Evolutionary conservation across 139 green algal genomes (phyloP), one percentile per base, ranked within the genome.

Genomic region (Chlorella sp.): DNA sequence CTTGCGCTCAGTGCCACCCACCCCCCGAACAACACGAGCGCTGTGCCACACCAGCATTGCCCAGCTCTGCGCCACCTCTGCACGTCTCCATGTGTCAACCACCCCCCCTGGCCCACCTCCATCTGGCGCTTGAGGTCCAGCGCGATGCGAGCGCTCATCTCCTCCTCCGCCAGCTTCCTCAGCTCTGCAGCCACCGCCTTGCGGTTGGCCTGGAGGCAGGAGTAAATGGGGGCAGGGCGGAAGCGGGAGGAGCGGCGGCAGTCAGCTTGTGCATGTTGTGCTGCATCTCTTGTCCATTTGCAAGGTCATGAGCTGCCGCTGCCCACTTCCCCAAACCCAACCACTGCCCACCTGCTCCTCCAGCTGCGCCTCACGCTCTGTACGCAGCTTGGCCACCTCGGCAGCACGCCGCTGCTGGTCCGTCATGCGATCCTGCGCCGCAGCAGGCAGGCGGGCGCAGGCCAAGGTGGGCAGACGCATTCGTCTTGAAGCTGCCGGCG

Each of bases 281-380:
- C 44, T 51, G 44, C 44, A 51, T 51, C 44, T n/a, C n/a, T n/a
- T n/a, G n/a, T n/a, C n/a, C n/a, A n/a, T n/a, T n/a, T n/a, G n/a
- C n/a, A n/a, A n/a, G n/a, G n/a, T n/a, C n/a, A n/a, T n/a, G 7
- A 55, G 44, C 44, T 17, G 44, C 44, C 7, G 44, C 44, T 60
- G 51, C 51, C 51, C 51, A 60, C 51, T 20, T 20, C 51, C 18
- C 12, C 13, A 9, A 23, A 20, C 51, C 51, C 21, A 9, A 18
- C 51, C 9, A 15, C 51, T 60, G 13, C 51, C 51, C 51, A 60
- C 51, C 51, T 86, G 69, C 70, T 86, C 81, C 81, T 81, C 69
- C 56, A 86, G 70, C 70, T 86, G 81, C 56, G 60, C 81, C 70
- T 80, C 44, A 15, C 80, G 80, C 44, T 85, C 80, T 36, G 36